Evolutionary conservation across 176 grass and related monocot species (phyloP).

Genomic region (Oryza nivara): DNA sequence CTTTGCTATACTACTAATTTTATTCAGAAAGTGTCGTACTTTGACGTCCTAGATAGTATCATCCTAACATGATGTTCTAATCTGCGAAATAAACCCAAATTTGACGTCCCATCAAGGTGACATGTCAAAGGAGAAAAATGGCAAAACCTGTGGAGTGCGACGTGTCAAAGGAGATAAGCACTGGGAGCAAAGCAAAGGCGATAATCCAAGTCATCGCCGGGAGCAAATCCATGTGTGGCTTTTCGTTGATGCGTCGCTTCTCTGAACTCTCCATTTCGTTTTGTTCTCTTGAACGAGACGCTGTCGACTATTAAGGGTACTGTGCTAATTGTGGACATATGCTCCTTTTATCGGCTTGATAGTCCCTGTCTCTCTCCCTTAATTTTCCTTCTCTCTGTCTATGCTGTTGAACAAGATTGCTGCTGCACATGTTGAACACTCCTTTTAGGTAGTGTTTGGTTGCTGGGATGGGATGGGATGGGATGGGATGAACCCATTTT

Average conservation of each 20-base stretch:
- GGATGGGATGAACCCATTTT: too few relatives aligned
- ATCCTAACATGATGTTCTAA: background rate
- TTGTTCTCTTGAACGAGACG: conserved; percentile 9
- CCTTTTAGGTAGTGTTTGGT: too few relatives aligned
- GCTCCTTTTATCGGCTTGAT: background rate
- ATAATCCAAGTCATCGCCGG: background rate
- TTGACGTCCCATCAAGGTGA: conserved; percentile 27
- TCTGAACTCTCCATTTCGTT: background rate
- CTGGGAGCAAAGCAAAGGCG: background rate
- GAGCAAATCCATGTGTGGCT: background rate
- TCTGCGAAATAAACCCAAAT: background rate
- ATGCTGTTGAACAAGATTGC: background rate
- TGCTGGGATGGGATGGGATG: too few relatives aligned
- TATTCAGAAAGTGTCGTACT: background rate
- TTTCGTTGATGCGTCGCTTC: conserved; percentile 22
- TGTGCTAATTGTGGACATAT: background rate
- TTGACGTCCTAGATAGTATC: conserved; percentile 1
- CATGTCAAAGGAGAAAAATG: background rate
- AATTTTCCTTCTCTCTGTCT: background rate
- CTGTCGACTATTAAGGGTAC: background rate
- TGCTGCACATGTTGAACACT: background rate
- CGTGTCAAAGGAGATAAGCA: conserved; percentile 24
- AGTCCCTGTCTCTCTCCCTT: background rate
- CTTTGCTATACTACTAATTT: background rate
- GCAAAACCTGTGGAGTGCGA: background rate